Base-by-base conservation (phyloP, 1,139 yeast genomes). In the Protomyces inouyei region DNA sequence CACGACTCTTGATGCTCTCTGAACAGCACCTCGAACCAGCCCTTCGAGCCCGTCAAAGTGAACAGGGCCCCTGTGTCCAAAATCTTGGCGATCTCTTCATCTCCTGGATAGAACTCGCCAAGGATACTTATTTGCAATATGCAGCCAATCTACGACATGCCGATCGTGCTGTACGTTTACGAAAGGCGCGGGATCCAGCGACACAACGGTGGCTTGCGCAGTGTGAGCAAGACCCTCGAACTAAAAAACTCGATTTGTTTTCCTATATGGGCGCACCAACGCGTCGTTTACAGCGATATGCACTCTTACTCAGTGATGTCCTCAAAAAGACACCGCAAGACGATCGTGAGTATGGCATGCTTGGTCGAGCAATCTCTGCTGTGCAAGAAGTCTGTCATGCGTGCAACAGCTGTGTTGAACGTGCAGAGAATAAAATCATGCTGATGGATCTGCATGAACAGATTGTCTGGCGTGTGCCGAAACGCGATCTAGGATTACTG, bases 221-320 rank as follows among this genome's bases (percentile, higher is more conserved):
- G 14, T 75, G 79, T 25, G 82, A 82, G 65, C 72, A 71, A 28
- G 81, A 82, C 66, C 77, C 79, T 3, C 75, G 80, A 1, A 76
- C 83, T 0, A 77, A 72, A 72, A 83, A 82, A 77, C 85, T 72
- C 72, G 86, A 76, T 70, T 88, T 76, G 73, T 80, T 83, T 59
- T 79, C 87, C 55, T 86, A 87, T 71, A 82, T 87, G 70, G 86
- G 89, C 70, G 87, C 95, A 0, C 87, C 88, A 68, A 85, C 87
- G 68, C 87, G 90, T 3, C 81, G 95, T 16, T 79, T 88, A 65
- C 90, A 87, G 64, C 83, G 86, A 57, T 79, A 88, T 65, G 87
- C 90, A 0, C 77, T 89, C 52, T 86, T 89, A 52, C 77, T 89
- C 23, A 74, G 76, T 18, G 88, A 90, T 46, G 82, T 89, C 36